These are phyloP conservation scores for Dictyostelium purpureum DNA, from an alignment of 78 protist genomes.

Conservation along the genomic window DNA sequence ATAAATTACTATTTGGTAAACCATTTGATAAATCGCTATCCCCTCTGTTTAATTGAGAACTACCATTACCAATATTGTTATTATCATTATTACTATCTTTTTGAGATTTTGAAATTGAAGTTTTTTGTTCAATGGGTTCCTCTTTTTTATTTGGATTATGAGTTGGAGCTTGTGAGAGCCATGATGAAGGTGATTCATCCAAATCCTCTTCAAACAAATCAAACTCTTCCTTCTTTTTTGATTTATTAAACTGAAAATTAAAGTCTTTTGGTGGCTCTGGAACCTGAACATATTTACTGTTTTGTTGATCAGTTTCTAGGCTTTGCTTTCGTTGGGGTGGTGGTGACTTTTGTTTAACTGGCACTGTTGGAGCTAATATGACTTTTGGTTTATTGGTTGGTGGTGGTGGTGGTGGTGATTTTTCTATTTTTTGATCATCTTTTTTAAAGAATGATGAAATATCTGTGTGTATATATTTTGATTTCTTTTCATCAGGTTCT, in stretches of 20 bases:
- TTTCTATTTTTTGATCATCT: not conserved
- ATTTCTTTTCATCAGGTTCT: not conserved
- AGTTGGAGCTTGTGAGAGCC: not conserved
- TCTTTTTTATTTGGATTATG: not conserved
- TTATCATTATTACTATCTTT: not conserved
- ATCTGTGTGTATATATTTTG: not conserved
- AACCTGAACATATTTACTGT: too few species aligned
- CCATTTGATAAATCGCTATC: too few species aligned
- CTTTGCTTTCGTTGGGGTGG: too few species aligned
- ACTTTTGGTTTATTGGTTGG: not conserved
- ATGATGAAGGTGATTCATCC: too few species aligned
- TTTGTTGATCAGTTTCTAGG: too few species aligned
- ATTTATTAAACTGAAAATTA: not conserved
- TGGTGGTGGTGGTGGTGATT: not conserved
- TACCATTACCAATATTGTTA: not conserved
- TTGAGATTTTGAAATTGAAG: not conserved
- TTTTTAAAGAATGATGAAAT: not conserved
- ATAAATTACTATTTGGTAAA: not conserved
- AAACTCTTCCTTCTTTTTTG: not conserved
- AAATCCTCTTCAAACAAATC: not conserved
- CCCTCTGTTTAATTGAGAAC: too few species aligned
- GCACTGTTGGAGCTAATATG: not conserved
- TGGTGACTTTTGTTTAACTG: not conserved
- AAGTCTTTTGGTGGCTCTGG: not conserved
- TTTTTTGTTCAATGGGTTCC: not conserved